A percentile compares a stretch with the other conserved stretches of the same genome.
Evolutionary conservation across 2,329 filamentous ascomycete species (phyloP).

Genomic region (Aspergillus japonicus): DNA sequence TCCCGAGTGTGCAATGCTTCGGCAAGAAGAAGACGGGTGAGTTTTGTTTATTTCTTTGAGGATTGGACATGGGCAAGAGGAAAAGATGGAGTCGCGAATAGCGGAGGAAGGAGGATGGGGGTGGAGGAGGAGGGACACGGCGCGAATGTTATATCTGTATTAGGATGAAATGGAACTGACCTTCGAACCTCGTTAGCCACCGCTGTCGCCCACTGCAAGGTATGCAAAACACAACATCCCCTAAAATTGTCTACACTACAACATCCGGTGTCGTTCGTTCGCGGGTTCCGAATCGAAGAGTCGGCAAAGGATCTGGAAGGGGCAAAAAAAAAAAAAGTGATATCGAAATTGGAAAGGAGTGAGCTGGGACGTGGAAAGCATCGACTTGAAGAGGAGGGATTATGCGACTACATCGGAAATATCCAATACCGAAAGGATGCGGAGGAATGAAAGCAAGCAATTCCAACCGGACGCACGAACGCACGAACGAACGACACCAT

Average conservation of each 20-base stretch:
- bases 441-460: conserved; percentile 4
- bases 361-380: background rate
- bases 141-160: background rate
- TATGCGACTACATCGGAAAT: background rate
- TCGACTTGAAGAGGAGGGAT: background rate
- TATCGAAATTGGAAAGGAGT: background rate
- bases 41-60: conserved; percentile 19
- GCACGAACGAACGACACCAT: conserved; percentile 5
- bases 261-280: background rate
- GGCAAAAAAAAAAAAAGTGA: background rate
- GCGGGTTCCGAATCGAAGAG: background rate
- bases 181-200: conserved; percentile 57
- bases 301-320: background rate
- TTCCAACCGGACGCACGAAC: background rate
- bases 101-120: background rate
- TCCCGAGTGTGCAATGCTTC: conserved; percentile 93
- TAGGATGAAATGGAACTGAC: conserved; percentile 11
- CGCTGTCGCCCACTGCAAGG: conserved; percentile 90
- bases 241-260: conserved; percentile 3
- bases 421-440: background rate
- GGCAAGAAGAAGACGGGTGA: conserved; percentile 88
- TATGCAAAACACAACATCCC: conserved; percentile 45
- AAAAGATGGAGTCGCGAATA: background rate
- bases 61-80: background rate
- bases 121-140: too few species aligned